A percentile compares a stretch with the other conserved stretches of the same genome.
phyloP scores from a whole-genome alignment of 192 early-diverging fungal genomes.

The Chytriomyces sp. region DNA sequence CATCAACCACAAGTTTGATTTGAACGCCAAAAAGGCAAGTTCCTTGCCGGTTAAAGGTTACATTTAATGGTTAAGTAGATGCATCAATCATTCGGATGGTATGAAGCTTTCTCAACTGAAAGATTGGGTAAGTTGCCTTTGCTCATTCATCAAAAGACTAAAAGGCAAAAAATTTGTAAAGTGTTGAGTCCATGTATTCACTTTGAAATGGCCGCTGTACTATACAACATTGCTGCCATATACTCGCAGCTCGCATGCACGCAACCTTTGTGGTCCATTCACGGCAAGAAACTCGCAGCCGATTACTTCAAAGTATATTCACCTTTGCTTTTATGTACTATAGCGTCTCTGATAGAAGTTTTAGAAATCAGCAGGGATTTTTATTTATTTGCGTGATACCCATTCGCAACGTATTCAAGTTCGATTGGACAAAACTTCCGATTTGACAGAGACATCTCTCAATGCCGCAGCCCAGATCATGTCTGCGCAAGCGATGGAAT shows the following conservation, averaged over 20 bases:
- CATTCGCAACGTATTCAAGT: slow-evolving; percentile 51
- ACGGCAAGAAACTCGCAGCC: slow-evolving; percentile 49
- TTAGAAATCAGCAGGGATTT: slow-evolving; percentile 76
- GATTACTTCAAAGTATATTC: slow-evolving; percentile 51
- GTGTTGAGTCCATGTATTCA: slow-evolving; percentile 57
- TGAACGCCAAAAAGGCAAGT: slow-evolving; percentile 47
- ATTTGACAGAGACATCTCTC: slow-evolving; percentile 73
- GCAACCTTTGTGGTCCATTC: slow-evolving; percentile 41
- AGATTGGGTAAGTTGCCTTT: slow-evolving; percentile 34
- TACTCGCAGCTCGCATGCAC: slow-evolving; percentile 47
- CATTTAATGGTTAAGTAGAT: slow-evolving; percentile 28
- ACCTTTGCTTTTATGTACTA: neutral
- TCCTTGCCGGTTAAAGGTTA: neutral
- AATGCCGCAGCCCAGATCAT: slow-evolving; percentile 73
- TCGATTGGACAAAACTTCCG: slow-evolving; percentile 49
- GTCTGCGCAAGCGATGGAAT: slow-evolving; percentile 94
- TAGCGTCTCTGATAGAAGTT: too few species aligned
- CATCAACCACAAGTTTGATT: slow-evolving; percentile 54
- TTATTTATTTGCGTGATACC: slow-evolving; percentile 51
- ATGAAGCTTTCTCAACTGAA: slow-evolving; percentile 45
- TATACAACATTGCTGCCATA: slow-evolving; percentile 58
- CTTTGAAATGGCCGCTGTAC: slow-evolving; percentile 58
- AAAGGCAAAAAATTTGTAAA: slow-evolving; percentile 5
- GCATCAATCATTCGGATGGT: slow-evolving; percentile 55
- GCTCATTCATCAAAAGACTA: neutral